Conservation (phyloP, 352 stramenopile species). For the Globisporangium camurandrum region DNA sequence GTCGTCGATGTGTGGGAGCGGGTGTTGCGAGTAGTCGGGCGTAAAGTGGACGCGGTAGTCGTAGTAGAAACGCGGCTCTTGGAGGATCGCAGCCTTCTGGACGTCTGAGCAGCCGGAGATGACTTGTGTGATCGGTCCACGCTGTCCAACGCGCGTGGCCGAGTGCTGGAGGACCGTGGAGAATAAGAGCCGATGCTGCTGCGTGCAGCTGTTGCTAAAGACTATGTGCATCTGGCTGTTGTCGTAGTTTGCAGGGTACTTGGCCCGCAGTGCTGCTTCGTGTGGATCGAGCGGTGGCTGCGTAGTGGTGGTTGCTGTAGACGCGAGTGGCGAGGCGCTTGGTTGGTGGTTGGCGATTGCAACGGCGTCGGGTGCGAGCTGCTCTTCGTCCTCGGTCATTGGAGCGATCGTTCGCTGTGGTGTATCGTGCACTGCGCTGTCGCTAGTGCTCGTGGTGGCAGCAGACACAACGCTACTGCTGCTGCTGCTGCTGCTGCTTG, state of each 20-base stretch:
- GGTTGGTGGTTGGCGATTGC: neutral
- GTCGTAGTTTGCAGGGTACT: constrained; percentile 7
- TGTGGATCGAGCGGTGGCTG: neutral
- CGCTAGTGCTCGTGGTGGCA: too few relatives aligned
- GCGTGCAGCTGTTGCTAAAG: constrained; percentile 45
- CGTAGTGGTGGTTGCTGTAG: neutral
- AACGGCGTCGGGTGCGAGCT: neutral
- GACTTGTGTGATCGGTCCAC: constrained; percentile 46
- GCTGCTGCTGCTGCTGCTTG: neutral
- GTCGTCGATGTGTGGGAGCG: constrained; percentile 26
- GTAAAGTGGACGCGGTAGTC: constrained; percentile 47
- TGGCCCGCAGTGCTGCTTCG: neutral
- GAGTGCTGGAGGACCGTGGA: constrained; percentile 42
- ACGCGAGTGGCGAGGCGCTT: neutral
- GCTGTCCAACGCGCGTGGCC: constrained; percentile 25
- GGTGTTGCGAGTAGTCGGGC: constrained; percentile 32
- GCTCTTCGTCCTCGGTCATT: neutral
- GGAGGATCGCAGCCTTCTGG: constrained; percentile 18
- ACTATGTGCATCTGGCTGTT: constrained; percentile 24
- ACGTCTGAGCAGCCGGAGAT: constrained; percentile 32
- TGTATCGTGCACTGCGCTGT: neutral
- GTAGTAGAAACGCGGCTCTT: constrained; percentile 40
- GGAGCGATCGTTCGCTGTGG: neutral
- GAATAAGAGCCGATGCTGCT: constrained; percentile 27
- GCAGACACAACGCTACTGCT: neutral